These are phyloP conservation scores for Tolypocladium tundrense DNA, from an alignment of 2,329 filamentous ascomycete genomes.

Conservation along the genomic window DNA sequence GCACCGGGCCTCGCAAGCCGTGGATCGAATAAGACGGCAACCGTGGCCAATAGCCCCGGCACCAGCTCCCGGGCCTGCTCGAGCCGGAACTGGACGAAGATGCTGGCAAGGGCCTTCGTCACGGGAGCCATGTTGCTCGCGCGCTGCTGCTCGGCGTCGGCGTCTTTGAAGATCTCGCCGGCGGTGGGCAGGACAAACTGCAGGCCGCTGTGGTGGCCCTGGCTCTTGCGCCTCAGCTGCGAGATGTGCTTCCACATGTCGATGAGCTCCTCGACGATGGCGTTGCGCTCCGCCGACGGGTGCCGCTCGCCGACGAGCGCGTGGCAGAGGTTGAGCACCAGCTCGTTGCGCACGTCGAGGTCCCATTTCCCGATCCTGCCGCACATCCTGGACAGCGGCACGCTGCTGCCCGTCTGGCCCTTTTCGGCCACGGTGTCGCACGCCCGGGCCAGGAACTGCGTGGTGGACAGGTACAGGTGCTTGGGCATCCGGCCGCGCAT, in stretches of 20 bases:
- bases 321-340: conserved; percentile 22
- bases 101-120: conserved; percentile 14
- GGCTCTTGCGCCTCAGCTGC: conserved; percentile 19
- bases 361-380: conserved; percentile 15
- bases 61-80: conserved; percentile 14
- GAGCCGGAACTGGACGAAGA: conserved; percentile 20
- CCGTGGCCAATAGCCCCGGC: conserved; percentile 21
- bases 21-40: conserved; percentile 19
- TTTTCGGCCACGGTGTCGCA: conserved; percentile 9
- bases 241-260: conserved; percentile 27
- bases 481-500: conserved; percentile 17
- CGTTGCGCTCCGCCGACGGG: conserved; percentile 5
- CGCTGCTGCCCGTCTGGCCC: conserved; percentile 6
- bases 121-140: conserved; percentile 3
- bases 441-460: conserved; percentile 10
- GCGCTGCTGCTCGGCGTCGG: conserved; percentile 1
- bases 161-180: conserved; percentile 13
- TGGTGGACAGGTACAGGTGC: conserved; percentile 13
- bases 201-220: conserved; percentile 5
- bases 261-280: conserved; percentile 18
- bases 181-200: conserved; percentile 20
- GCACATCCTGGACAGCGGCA: conserved; percentile 16
- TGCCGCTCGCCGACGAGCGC: conserved; percentile 8
- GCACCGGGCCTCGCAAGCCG: conserved; percentile 6
- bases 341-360: conserved; percentile 15